phyloP scores from a whole-genome alignment of 2,329 filamentous ascomycete species.

The Hymenoscyphus repandus region DNA sequence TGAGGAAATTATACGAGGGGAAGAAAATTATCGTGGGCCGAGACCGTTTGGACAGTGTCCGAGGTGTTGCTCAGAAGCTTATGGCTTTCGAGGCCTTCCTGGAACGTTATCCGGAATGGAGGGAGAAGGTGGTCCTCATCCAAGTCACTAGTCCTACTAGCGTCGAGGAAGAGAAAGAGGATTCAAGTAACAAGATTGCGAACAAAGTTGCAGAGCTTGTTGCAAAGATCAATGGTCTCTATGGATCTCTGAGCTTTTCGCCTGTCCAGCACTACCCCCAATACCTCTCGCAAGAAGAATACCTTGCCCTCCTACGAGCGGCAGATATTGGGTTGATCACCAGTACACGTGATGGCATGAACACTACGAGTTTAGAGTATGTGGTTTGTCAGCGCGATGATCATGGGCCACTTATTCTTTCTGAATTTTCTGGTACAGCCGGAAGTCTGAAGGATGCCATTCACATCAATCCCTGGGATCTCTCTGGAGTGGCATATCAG shows the following conservation, averaged over 20 bases:
- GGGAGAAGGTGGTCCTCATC: slow-evolving; percentile 85
- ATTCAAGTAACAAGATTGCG: slow-evolving; percentile 72
- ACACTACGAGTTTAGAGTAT: slow-evolving; percentile 93
- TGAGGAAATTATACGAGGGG: slow-evolving; percentile 74
- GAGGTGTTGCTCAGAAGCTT: slow-evolving; percentile 92
- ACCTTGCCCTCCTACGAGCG: slow-evolving; percentile 86
- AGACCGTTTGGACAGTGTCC: slow-evolving; percentile 87
- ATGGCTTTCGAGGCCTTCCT: slow-evolving; percentile 92
- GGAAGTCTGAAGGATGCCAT: slow-evolving; percentile 80
- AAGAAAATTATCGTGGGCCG: slow-evolving; percentile 95
- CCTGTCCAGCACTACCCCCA: slow-evolving; percentile 94
- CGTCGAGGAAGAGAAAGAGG: slow-evolving; percentile 72
- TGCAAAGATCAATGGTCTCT: slow-evolving; percentile 84
- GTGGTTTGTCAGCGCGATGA: slow-evolving; percentile 85
- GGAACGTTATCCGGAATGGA: slow-evolving; percentile 86
- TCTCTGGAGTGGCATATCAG: slow-evolving; percentile 74
- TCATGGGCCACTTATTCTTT: slow-evolving; percentile 84
- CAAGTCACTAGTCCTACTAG: slow-evolving; percentile 89
- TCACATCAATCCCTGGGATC: slow-evolving; percentile 95
- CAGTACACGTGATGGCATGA: slow-evolving; percentile 95
- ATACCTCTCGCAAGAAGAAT: slow-evolving; percentile 84
- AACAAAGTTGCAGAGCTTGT: slow-evolving; percentile 88
- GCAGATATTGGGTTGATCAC: slow-evolving; percentile 93
- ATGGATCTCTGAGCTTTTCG: slow-evolving; percentile 81
- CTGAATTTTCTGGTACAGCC: slow-evolving; percentile 93